Evolutionary conservation across 2,329 filamentous ascomycete genomes (phyloP).

Genomic region (Colletotrichum brevisporum): DNA sequence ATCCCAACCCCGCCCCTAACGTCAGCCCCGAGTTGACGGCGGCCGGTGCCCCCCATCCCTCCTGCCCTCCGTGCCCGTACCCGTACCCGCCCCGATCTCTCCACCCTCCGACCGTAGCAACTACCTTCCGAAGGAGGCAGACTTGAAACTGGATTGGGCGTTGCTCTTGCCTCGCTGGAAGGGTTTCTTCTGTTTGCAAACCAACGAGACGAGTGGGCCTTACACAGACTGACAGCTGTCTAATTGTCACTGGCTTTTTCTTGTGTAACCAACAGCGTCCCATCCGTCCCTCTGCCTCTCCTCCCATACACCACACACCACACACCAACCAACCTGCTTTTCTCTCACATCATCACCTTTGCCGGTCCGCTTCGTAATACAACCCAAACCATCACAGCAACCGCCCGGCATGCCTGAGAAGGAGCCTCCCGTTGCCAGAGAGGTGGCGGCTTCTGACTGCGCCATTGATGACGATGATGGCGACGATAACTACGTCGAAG

Average conservation of each 20-base stretch:
- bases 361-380: neutral
- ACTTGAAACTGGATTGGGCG: neutral
- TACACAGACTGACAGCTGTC: neutral
- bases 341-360: neutral
- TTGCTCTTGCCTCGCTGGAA: slow-evolving; percentile 1
- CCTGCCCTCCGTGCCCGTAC: slow-evolving; percentile 10
- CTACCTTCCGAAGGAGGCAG: slow-evolving; percentile 5
- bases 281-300: neutral
- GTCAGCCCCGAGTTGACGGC: slow-evolving; percentile 27
- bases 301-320: neutral
- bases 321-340: neutral
- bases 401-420: slow-evolving; percentile 27
- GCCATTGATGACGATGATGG: slow-evolving; percentile 59
- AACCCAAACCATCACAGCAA: neutral
- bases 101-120: slow-evolving; percentile 12
- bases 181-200: neutral
- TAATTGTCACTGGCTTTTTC: slow-evolving; percentile 4
- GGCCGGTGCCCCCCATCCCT: slow-evolving; percentile 3
- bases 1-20: slow-evolving; percentile 25
- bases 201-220: neutral
- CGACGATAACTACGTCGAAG: slow-evolving; percentile 52
- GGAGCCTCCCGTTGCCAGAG: slow-evolving; percentile 8
- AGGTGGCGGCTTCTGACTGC: slow-evolving; percentile 36
- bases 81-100: slow-evolving; percentile 9
- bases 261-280: slow-evolving; percentile 22